phyloP scores from a whole-genome alignment of 177 flowering plant species.

The Vitis hybrid region DNA sequence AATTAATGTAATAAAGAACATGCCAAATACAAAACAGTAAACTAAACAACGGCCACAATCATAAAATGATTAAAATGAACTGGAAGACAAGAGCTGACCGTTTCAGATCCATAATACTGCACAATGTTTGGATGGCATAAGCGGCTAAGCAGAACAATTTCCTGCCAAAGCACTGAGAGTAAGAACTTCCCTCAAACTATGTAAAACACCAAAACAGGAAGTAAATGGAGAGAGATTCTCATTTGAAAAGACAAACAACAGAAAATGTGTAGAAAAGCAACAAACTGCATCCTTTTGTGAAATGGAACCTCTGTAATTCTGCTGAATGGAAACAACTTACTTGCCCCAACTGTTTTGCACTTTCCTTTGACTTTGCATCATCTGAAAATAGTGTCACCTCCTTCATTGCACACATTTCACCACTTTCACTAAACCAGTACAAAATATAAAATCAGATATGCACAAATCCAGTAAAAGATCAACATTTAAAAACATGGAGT shows the following conservation, averaged over 20 bases:
- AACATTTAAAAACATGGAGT: neutral
- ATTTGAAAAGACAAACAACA: neutral
- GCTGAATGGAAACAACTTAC: conserved; percentile 31
- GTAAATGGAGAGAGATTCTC: neutral
- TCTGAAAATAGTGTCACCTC: conserved; percentile 82
- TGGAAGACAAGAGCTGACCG: conserved; percentile 34
- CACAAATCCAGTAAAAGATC: conserved; percentile 2
- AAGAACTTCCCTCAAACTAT: neutral
- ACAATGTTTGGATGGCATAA: conserved; percentile 85
- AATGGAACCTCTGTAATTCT: neutral
- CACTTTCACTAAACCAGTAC: conserved; percentile 59
- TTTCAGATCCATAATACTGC: conserved; percentile 80
- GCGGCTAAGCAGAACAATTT: conserved; percentile 69
- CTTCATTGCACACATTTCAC: conserved; percentile 98
- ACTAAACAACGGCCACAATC: neutral
- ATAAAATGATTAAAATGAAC: neutral
- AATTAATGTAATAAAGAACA: too few relatives aligned
- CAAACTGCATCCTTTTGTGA: neutral
- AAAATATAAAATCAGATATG: conserved; percentile 7
- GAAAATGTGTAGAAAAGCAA: neutral
- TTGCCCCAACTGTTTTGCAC: conserved; percentile 85
- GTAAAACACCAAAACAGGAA: neutral
- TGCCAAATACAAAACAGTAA: too few relatives aligned
- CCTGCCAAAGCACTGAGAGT: conserved; percentile 42
- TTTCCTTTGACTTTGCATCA: conserved; percentile 88